Conservation (phyloP, 1,139 yeast genomes). For the Pichia sp. region DNA sequence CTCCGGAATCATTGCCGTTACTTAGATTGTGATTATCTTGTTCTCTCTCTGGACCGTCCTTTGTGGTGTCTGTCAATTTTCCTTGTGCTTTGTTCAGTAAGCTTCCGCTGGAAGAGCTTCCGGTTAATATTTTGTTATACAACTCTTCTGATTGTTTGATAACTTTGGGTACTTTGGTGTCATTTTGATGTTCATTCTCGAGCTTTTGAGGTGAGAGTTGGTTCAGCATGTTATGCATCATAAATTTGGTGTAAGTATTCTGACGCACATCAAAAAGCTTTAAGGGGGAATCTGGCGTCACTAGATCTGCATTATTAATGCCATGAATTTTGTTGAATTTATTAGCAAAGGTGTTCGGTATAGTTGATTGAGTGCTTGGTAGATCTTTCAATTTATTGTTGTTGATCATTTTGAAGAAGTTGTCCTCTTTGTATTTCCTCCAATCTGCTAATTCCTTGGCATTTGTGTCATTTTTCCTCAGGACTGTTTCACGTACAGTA, state of each 20-base stretch:
- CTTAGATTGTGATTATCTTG: background rate
- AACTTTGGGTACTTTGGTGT: constrained; percentile 5
- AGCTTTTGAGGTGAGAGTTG: constrained; percentile 10
- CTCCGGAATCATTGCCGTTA: constrained; percentile 7
- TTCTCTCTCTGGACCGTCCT: background rate
- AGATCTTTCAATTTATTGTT: constrained; percentile 21
- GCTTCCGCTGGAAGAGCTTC: constrained; percentile 11
- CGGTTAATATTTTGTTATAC: constrained; percentile 14
- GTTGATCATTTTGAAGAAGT: constrained; percentile 23
- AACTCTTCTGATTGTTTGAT: constrained; percentile 14
- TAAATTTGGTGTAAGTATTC: constrained; percentile 30
- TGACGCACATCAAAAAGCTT: constrained; percentile 28
- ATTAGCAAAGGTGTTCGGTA: constrained; percentile 31
- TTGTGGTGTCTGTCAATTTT: background rate
- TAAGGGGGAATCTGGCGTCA: constrained; percentile 28
- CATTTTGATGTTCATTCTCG: background rate
- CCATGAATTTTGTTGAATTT: constrained; percentile 19
- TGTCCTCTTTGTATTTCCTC: constrained; percentile 25
- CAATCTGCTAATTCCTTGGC: constrained; percentile 28
- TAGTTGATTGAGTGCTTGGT: constrained; percentile 20
- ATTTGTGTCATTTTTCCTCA: constrained; percentile 17
- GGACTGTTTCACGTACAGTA: constrained; percentile 25
- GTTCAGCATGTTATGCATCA: constrained; percentile 26
- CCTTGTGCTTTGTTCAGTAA: background rate
- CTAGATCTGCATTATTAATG: constrained; percentile 9